Percentiles rank a stretch among this genome's conserved stretches.
Evolutionary conservation across 2,329 filamentous ascomycete genomes (phyloP).

Genomic region (Penicillium sp.): DNA sequence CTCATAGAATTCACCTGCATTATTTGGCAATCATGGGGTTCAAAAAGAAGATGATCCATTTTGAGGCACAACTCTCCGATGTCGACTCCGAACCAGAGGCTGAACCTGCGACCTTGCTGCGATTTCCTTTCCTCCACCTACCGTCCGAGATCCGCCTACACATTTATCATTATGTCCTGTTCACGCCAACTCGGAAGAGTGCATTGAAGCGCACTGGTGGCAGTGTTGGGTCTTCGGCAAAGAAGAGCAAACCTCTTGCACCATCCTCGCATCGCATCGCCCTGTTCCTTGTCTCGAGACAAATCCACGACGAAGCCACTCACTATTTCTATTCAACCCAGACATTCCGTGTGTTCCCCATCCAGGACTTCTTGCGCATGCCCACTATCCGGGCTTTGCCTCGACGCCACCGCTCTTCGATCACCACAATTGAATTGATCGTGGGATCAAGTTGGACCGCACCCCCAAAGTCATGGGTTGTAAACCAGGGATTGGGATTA

Average conservation of each 20-base stretch:
- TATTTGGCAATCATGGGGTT: conserved; percentile 14
- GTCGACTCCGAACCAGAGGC: conserved; percentile 21
- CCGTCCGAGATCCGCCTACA: conserved; percentile 54
- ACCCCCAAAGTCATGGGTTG: conserved; percentile 55
- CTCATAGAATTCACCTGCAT: conserved; percentile 20
- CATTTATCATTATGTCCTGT: conserved; percentile 49
- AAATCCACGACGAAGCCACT: conserved; percentile 52
- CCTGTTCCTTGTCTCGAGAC: conserved; percentile 42
- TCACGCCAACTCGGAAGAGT: conserved; percentile 33
- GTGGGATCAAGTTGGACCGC: conserved; percentile 59
- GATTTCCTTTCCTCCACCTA: conserved; percentile 54
- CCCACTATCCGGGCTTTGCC: conserved; percentile 51
- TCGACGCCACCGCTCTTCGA: conserved; percentile 49
- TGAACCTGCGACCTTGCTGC: conserved; percentile 15
- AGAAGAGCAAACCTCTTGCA: conserved; percentile 34
- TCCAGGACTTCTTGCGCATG: conserved; percentile 48
- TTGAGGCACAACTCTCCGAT: conserved; percentile 15
- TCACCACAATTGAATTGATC: conserved; percentile 56
- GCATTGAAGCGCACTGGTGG: conserved; percentile 30
- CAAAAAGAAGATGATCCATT: conserved; percentile 18
- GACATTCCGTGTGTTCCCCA: conserved; percentile 54
- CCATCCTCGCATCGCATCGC: conserved; percentile 37
- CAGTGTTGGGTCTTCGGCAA: conserved; percentile 38
- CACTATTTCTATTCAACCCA: conserved; percentile 52
- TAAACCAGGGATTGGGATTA: conserved; percentile 50